These are phyloP conservation scores for Mortierella claussenii DNA, from an alignment of 192 early-diverging fungal species.

Conservation along the genomic window DNA sequence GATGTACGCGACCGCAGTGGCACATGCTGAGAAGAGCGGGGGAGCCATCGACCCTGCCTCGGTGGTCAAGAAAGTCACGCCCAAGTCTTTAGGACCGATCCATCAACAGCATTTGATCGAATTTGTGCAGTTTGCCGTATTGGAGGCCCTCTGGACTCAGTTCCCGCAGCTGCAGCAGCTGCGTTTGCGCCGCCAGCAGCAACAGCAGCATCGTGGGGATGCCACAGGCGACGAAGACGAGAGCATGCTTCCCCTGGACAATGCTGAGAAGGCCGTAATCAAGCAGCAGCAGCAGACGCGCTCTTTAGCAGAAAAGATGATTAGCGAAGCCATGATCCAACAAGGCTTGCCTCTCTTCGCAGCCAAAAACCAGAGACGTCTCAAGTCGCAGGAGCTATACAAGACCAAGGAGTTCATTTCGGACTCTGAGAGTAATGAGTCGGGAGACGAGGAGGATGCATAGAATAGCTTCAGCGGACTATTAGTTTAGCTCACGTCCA, in stretches of 20 bases:
- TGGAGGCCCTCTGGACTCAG: conserved; percentile 7
- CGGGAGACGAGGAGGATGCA: conserved; percentile 17
- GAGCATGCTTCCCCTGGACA: neutral
- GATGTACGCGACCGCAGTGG: neutral
- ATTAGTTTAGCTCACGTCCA: too few species aligned
- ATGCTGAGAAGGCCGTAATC: neutral
- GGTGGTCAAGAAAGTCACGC: neutral
- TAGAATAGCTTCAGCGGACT: too few species aligned
- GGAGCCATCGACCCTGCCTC: neutral
- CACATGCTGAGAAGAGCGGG: neutral
- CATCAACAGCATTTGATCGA: neutral
- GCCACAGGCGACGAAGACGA: neutral
- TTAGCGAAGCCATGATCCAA: conserved; percentile 1
- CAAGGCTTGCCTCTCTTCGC: neutral
- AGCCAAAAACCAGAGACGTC: neutral
- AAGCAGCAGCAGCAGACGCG: conserved; percentile 4
- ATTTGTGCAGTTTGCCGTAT: neutral
- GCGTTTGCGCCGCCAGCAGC: neutral
- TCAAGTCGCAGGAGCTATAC: neutral
- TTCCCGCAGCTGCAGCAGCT: neutral
- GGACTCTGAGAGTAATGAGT: conserved; percentile 1
- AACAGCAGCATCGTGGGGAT: neutral
- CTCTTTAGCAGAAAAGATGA: conserved; percentile 13
- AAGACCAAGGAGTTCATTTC: conserved; percentile 1
- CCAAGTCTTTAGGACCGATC: neutral